Evolutionary conservation across 768 basidiomycete species (phyloP), one percentile per base, ranked within the genome.

Genomic region (Mrakia hoshinonis): DNA sequence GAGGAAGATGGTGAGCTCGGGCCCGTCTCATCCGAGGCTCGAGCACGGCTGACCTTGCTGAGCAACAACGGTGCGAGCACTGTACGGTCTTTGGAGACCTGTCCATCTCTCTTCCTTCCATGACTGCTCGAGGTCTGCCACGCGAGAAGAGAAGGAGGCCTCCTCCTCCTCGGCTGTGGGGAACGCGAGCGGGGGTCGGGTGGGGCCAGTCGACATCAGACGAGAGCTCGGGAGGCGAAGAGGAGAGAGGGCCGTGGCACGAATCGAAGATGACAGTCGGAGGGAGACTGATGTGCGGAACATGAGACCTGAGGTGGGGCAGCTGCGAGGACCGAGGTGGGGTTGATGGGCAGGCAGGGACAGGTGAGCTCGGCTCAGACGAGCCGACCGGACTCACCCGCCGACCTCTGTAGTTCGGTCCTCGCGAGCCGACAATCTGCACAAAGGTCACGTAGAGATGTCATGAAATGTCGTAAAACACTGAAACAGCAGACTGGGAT

Each of bases 51-150:
- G 88, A 39, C 94, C 94, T 76, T 95, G 92, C 81, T 96, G 94
- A 26, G 89, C 86, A 5, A 87, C 92, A 73, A 97, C 89, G 52
- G 86, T 84, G 36, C 85, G 84, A 4, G 92, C 84, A 5, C 88
- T 82, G 80, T 97, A 97, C 0, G 92, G 87, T 15, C 94, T 85
- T 76, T 86, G 87, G 68, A 90, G 85, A 71, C 81, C 81, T 31
- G 83, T 80, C 78, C 92, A 96, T 22, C 93, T 86, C 22, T 91
- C 86, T 26, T 82, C 77, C 79, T 92, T 92, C 85, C 91, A 97
- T 2, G 47, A 1, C 1, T 24, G 1, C 10, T 48, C 64, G 3
- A 66, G 48, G 1, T 11, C 29, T 1, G 46, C 46, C 6, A 39
- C 18, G 2, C 58, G 36, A 18, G 13, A 15, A 7, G 31, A 11